Evolutionary conservation across 306 rosid genomes (phyloP).

Genomic region (Inga oerstediana): DNA sequence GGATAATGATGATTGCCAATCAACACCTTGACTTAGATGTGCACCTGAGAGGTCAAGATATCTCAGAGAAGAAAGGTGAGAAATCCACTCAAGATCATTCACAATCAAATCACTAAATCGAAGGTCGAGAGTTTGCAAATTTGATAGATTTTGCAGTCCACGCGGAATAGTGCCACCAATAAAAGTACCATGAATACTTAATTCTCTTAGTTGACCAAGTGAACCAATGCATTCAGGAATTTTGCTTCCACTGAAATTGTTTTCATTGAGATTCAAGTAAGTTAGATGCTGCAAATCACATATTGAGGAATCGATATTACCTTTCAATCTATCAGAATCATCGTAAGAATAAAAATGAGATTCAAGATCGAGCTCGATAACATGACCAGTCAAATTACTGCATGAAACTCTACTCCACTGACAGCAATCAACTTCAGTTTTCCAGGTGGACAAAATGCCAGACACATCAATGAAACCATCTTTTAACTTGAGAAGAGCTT

Average conservation of each 20-base stretch:
- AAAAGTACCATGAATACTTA: not conserved
- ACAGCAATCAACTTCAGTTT: not conserved
- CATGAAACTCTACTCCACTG: not conserved
- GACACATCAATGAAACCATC: not conserved
- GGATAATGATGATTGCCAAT: slow-evolving; percentile 28
- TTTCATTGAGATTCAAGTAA: not conserved
- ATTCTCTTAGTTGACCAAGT: slow-evolving; percentile 12
- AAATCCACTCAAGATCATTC: not conserved
- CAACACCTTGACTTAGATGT: not conserved
- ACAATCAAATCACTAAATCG: not conserved
- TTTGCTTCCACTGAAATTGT: not conserved
- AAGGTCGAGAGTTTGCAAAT: slow-evolving; percentile 13
- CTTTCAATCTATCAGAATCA: not conserved
- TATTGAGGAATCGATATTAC: not conserved
- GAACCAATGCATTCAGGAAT: not conserved
- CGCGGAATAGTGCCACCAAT: slow-evolving; percentile 14
- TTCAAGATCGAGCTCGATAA: not conserved
- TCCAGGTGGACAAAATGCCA: not conserved
- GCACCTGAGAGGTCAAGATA: not conserved
- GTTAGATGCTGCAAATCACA: not conserved
- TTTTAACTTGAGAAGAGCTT: slow-evolving; percentile 25
- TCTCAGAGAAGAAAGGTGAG: not conserved
- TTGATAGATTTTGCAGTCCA: slow-evolving; percentile 24
- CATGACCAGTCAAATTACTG: not conserved
- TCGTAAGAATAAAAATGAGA: too few species aligned